Evolutionary conservation across 2,329 filamentous ascomycete genomes (phyloP), one percentile per base, ranked within the genome.

Genomic region (Fusarium sp.): DNA sequence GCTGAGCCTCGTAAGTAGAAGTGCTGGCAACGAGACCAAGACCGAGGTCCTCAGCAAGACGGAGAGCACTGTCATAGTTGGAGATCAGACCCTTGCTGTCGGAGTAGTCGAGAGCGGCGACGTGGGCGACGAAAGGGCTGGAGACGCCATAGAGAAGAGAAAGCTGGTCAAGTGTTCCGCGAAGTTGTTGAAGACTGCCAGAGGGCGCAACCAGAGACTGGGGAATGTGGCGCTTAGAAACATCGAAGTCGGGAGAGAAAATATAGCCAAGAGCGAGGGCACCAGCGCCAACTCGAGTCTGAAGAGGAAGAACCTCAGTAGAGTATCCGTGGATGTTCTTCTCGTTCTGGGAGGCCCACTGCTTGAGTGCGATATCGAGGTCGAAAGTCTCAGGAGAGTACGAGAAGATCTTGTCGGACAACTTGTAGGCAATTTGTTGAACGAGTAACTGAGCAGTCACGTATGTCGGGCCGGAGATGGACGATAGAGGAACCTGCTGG

Each of bases 401-500:
- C 59, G 94, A 92, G 84, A 97, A 99, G 82, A 98, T 90, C 86
- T 97, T 97, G 85, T 98, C 94, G 59, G 95, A 98, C 66, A 99
- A 87, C 69, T 93, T 89, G 83, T 97, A 99, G 65, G 95, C 93
- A 70, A 98, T 91, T 82, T 99, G 96, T 84, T 99, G 96, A 70
- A 98, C 91, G 58, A 99, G 88, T 23, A 93, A 90, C 83, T 99
- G 96, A 30, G 94, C 93, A 42, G 95, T 98, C 66, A 95, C 88
- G 82, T 99, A 99, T 58, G 93, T 96, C 72, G 95, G 93, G 18
- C 95, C 96, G 65, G 88, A 90, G 79, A 98, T 92, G 74, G 86
- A 83, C 34, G 85, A 79, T 62, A 89, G 79, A 25, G 85, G 66
- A 45, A 89, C 83, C 54, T 80, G 79, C 78, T 88, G 84, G 67